phyloP scores from a whole-genome alignment of 78 protist genomes.

The Dictyostelium capitatum region DNA sequence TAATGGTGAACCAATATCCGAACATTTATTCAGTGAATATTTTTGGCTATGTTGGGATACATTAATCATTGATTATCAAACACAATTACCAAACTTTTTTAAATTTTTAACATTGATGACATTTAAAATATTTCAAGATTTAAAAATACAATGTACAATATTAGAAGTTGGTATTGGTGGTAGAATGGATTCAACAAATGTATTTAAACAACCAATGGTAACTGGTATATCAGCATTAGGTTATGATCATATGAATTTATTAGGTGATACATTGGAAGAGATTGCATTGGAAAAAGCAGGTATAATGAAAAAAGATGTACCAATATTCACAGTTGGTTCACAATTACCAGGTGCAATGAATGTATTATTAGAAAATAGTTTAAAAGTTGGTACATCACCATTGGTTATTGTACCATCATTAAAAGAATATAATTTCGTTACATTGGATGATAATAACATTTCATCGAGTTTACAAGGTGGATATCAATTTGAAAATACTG shows the following conservation, averaged over 20 bases:
- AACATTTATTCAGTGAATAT: slow-evolving; percentile 79
- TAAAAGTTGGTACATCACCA: not conserved
- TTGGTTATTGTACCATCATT: slow-evolving; percentile 19
- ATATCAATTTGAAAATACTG: slow-evolving; percentile 86
- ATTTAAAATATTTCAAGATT: slow-evolving; percentile 65
- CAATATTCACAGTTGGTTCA: slow-evolving; percentile 52
- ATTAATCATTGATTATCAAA: not conserved
- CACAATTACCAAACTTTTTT: slow-evolving; percentile 68
- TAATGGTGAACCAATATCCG: slow-evolving; percentile 83
- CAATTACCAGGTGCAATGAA: slow-evolving; percentile 81
- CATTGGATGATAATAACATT: not conserved
- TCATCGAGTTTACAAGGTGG: slow-evolving; percentile 83
- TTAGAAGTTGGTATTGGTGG: slow-evolving; percentile 95
- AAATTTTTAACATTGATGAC: slow-evolving; percentile 86
- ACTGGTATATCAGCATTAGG: slow-evolving; percentile 88
- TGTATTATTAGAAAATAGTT: slow-evolving; percentile 13
- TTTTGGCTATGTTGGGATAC: slow-evolving; percentile 84
- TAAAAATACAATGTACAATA: slow-evolving; percentile 85
- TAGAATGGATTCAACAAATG: slow-evolving; percentile 87
- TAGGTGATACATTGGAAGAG: slow-evolving; percentile 88
- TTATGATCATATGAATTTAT: slow-evolving; percentile 85
- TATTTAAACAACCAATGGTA: slow-evolving; percentile 82
- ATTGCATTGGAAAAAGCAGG: slow-evolving; percentile 94
- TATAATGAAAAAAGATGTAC: slow-evolving; percentile 81
- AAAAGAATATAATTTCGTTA: not conserved